Percentiles rank a stretch among this genome's conserved stretches.
Conservation (phyloP, 2,329 filamentous ascomycete species). For the Aspergillus sclerotialis region DNA sequence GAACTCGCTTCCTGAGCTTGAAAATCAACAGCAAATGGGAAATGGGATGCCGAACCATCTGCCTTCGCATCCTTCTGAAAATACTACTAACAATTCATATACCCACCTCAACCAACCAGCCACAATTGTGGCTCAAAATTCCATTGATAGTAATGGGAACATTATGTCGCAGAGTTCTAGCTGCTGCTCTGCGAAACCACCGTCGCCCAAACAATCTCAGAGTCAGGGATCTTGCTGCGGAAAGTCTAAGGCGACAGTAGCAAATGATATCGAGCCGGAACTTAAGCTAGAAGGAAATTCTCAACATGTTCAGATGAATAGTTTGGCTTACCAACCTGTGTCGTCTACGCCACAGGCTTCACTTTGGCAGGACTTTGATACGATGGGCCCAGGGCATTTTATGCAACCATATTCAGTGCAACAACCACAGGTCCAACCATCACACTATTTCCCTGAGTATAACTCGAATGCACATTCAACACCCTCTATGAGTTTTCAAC, state of each 20-base stretch:
- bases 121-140: conserved; percentile 1
- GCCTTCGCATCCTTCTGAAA: conserved; percentile 7
- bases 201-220: conserved; percentile 3
- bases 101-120: neutral
- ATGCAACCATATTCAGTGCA: conserved; percentile 11
- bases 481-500: conserved; percentile 7
- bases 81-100: neutral
- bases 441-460: conserved; percentile 12
- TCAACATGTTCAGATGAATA: conserved; percentile 7
- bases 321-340: conserved; percentile 10
- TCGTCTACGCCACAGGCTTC: conserved; percentile 9
- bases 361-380: conserved; percentile 16
- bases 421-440: conserved; percentile 4
- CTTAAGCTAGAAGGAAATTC: conserved; percentile 1
- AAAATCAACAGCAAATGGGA: conserved; percentile 14
- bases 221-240: conserved; percentile 24
- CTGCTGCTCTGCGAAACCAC: conserved; percentile 18
- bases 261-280: conserved; percentile 2
- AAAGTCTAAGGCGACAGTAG: conserved; percentile 6
- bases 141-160: neutral
- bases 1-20: conserved; percentile 18
- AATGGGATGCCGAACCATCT: conserved; percentile 9
- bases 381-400: conserved; percentile 8
- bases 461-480: conserved; percentile 7
- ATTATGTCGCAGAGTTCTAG: conserved; percentile 6